These are phyloP conservation scores for Otatea glauca DNA, from an alignment of 176 grass and related monocot species.

Conservation along the genomic window DNA sequence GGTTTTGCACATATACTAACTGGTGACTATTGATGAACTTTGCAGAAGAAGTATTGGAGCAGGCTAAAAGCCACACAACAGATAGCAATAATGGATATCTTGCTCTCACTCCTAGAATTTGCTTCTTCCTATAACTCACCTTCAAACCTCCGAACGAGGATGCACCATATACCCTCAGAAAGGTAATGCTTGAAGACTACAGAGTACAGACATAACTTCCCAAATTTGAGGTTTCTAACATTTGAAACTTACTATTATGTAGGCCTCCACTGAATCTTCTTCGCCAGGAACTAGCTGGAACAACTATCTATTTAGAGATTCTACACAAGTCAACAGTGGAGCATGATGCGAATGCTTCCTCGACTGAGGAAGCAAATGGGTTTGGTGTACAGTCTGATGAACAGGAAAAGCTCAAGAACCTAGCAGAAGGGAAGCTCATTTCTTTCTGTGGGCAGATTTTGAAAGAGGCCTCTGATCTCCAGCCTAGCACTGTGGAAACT, in stretches of 20 bases:
- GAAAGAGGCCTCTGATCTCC: conserved; percentile 93
- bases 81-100: conserved; percentile 88
- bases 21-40: conserved; percentile 46
- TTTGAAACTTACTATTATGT: conserved; percentile 47
- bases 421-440: conserved; percentile 89
- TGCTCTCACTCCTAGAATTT: conserved; percentile 96
- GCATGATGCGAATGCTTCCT: conserved; percentile 32
- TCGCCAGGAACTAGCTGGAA: conserved; percentile 94
- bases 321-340: conserved; percentile 86
- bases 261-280: conserved; percentile 96
- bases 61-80: conserved; percentile 76
- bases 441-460: conserved; percentile 93
- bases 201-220: conserved; percentile 10
- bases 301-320: conserved; percentile 93
- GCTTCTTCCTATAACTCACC: conserved; percentile 94
- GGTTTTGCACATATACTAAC: conserved; percentile 38
- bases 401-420: conserved; percentile 72
- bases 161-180: conserved; percentile 89
- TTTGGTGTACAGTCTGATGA: conserved; percentile 48
- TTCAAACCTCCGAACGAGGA: conserved; percentile 90
- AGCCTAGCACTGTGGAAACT: conserved; percentile 71
- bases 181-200: conserved; percentile 53
- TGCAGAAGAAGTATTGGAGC: conserved; percentile 90
- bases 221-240: conserved; percentile 30
- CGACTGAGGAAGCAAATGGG: conserved; percentile 50